Conservation (phyloP, 2,329 filamentous ascomycete genomes). For the Aspergillus tubingensis region DNA sequence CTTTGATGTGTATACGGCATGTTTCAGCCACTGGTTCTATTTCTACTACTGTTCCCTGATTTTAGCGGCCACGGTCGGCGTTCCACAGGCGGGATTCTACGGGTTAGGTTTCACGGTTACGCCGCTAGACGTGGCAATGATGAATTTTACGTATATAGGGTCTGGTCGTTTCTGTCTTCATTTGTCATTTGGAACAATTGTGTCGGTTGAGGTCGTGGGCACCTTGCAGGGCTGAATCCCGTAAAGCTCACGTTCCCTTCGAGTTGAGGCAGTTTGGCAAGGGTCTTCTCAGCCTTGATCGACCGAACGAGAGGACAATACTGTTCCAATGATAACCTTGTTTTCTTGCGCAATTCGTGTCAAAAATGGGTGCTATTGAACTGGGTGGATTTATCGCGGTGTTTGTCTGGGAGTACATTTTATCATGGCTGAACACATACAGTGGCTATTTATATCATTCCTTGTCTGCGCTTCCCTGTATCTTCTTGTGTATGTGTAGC, state of each 20-base stretch:
- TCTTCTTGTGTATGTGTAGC: background rate
- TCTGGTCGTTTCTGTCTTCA: constrained; percentile 10
- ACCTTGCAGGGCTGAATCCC: background rate
- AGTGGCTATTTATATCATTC: background rate
- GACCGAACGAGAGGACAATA: background rate
- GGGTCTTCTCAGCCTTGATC: background rate
- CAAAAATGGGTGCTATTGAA: background rate
- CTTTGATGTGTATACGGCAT: constrained; percentile 15
- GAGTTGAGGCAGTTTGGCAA: background rate
- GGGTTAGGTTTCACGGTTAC: constrained; percentile 22
- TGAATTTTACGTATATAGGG: constrained; percentile 24
- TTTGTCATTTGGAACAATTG: background rate
- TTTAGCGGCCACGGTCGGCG: constrained; percentile 36
- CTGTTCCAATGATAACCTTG: constrained; percentile 18
- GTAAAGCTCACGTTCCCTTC: too few relatives aligned
- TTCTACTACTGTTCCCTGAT: constrained; percentile 14
- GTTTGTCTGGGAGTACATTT: background rate
- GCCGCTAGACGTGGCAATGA: constrained; percentile 20
- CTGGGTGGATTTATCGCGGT: background rate
- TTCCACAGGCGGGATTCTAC: constrained; percentile 23
- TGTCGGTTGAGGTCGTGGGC: constrained; percentile 6
- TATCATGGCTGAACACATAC: background rate
- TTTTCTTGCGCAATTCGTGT: constrained; percentile 1
- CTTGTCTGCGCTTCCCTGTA: background rate
- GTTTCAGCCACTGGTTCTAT: constrained; percentile 8